phyloP scores from a whole-genome alignment of 176 grass and related monocot genomes.

The Puccinellia tenuiflora region DNA sequence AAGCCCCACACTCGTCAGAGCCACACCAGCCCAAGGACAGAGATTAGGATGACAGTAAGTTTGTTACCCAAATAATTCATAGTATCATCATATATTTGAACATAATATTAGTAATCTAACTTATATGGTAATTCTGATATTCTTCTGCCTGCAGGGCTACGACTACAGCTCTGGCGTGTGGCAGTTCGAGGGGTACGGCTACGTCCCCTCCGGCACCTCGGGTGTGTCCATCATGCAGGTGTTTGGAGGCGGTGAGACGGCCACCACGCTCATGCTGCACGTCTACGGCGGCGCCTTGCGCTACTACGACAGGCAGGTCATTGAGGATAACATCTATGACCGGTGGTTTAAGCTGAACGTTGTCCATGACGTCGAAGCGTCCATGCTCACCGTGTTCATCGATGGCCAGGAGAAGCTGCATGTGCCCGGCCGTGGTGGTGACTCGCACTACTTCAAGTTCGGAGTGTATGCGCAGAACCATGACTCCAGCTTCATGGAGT shows the following conservation, averaged over 20 bases:
- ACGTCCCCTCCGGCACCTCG: constrained; percentile 23
- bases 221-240: constrained; percentile 51
- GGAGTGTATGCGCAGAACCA: constrained; percentile 17
- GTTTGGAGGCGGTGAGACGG: not conserved
- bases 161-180: constrained; percentile 35
- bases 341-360: constrained; percentile 55
- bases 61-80: not conserved
- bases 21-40: constrained; percentile 30
- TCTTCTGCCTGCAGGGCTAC: not conserved
- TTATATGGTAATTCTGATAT: not conserved
- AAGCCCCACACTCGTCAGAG: not conserved
- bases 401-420: constrained; percentile 4
- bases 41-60: constrained; percentile 37
- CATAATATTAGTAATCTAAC: not conserved
- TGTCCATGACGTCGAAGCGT: constrained; percentile 30
- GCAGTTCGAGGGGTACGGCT: constrained; percentile 46
- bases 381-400: constrained; percentile 19
- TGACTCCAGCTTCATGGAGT: constrained; percentile 18
- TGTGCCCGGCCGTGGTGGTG: constrained; percentile 1
- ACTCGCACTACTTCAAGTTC: constrained; percentile 50
- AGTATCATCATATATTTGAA: not conserved
- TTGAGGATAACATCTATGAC: constrained; percentile 33
- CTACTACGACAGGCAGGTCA: constrained; percentile 7
- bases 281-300: constrained; percentile 19
- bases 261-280: constrained; percentile 38